phyloP scores from a whole-genome alignment of 306 rosid species.

The Morella rubra region DNA sequence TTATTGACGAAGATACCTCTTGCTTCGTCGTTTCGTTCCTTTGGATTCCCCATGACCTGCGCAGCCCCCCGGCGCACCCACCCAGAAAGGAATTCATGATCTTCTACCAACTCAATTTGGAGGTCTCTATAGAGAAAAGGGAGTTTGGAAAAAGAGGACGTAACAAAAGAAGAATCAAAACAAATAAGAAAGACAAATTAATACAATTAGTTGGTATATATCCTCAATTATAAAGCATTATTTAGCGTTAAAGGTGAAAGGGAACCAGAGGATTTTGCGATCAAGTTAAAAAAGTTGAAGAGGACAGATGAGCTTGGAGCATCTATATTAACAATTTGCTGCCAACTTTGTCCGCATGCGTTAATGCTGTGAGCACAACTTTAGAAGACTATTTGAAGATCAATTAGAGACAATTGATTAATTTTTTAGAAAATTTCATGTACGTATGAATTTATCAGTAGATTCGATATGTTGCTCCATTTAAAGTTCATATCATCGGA shows the following conservation, averaged over 20 bases:
- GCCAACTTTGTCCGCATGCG: neutral
- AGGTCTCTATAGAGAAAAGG: constrained; percentile 48
- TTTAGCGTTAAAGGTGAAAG: constrained; percentile 53
- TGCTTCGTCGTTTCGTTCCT: constrained; percentile 4
- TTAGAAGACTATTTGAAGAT: neutral
- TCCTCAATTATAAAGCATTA: constrained; percentile 38
- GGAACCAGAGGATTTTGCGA: constrained; percentile 53
- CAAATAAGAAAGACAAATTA: constrained; percentile 43
- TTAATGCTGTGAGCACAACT: neutral
- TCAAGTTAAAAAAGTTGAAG: constrained; percentile 37
- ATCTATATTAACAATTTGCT: neutral
- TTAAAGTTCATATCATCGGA: no score
- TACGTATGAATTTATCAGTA: no score
- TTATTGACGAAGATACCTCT: constrained; percentile 54
- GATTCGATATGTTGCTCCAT: no score
- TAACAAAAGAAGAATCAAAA: constrained; percentile 31
- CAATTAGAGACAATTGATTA: no score
- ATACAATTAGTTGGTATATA: constrained; percentile 28
- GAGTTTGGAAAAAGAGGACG: constrained; percentile 23
- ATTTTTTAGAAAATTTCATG: no score
- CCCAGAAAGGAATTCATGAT: constrained; percentile 46
- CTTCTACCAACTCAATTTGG: constrained; percentile 37
- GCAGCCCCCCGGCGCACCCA: constrained; percentile 36
- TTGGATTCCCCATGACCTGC: neutral
- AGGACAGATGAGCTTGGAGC: constrained; percentile 52